These are phyloP conservation scores for Cordyceps pruinosa DNA, from an alignment of 2,329 filamentous ascomycete species.

Conservation along the genomic window DNA sequence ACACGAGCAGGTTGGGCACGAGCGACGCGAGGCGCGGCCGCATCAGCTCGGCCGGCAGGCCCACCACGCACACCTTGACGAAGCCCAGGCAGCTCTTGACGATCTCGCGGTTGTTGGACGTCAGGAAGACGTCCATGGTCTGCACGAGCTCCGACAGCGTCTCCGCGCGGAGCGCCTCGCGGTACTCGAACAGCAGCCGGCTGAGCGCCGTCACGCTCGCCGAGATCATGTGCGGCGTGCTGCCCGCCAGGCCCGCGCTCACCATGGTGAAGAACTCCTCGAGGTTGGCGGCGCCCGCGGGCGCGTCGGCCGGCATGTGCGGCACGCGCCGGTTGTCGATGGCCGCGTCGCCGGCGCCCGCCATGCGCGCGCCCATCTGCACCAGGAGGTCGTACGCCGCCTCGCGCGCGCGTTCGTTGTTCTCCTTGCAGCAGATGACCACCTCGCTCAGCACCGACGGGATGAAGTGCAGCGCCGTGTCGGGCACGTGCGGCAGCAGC, in stretches of 20 bases:
- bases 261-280: conserved; percentile 99
- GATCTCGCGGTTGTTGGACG: conserved; percentile 93
- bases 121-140: conserved; percentile 93
- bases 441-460: conserved; percentile 87
- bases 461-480: conserved; percentile 81
- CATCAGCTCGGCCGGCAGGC: conserved; percentile 72
- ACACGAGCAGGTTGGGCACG: conserved; percentile 85
- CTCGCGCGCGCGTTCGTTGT: conserved; percentile 88
- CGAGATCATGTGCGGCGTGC: conserved; percentile 93
- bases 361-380: conserved; percentile 77
- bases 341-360: conserved; percentile 54
- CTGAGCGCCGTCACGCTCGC: conserved; percentile 94
- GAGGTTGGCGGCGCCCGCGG: conserved; percentile 69
- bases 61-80: conserved; percentile 90
- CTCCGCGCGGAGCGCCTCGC: conserved; percentile 57
- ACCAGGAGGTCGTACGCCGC: conserved; percentile 87
- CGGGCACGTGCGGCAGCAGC: conserved; percentile 71
- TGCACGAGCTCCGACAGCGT: conserved; percentile 80
- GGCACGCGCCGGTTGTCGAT: conserved; percentile 84
- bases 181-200: conserved; percentile 89
- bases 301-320: conserved; percentile 77
- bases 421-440: conserved; percentile 93
- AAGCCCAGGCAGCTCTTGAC: conserved; percentile 92
- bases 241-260: conserved; percentile 85
- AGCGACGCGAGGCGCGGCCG: conserved; percentile 68